Percentiles rank a stretch among this genome's conserved stretches.
These are phyloP conservation scores for Epichloe gansuensis DNA, from an alignment of 2,329 filamentous ascomycete species.

Conservation along the genomic window DNA sequence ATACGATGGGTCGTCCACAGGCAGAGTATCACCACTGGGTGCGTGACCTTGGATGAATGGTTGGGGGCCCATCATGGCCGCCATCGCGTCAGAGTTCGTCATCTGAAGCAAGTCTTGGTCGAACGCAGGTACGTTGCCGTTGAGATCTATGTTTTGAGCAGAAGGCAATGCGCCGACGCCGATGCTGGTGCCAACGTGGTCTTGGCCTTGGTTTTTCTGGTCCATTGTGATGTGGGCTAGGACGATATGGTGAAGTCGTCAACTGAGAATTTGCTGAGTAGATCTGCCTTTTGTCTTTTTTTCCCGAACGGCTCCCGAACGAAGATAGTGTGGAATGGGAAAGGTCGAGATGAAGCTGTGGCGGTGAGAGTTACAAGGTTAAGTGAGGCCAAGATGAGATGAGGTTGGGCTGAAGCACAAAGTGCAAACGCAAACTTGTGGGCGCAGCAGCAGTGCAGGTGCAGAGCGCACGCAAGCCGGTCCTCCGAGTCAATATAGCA, in stretches of 20 bases:
- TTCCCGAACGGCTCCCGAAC: no score
- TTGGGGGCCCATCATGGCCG: slow-evolving; percentile 13
- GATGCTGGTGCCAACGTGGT: not conserved
- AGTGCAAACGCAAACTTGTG: no score
- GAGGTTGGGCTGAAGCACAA: not conserved
- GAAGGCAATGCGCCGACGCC: not conserved
- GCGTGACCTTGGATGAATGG: slow-evolving; percentile 15
- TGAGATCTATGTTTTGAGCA: not conserved
- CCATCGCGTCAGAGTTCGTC: slow-evolving; percentile 8
- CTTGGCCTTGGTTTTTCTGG: slow-evolving; percentile 2
- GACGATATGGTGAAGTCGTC: not conserved
- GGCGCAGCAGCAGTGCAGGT: no score
- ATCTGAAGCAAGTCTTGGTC: slow-evolving; percentile 4
- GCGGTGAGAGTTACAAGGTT: not conserved
- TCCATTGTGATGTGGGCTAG: slow-evolving; percentile 3
- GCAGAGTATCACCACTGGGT: slow-evolving; percentile 12
- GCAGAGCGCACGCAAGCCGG: no score
- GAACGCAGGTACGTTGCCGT: slow-evolving; percentile 4
- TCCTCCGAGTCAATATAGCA: no score
- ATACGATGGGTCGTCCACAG: slow-evolving; percentile 15
- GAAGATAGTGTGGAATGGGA: not conserved
- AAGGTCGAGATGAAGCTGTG: not conserved
- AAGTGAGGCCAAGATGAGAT: not conserved
- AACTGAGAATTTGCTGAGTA: not conserved
- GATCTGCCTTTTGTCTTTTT: no score